phyloP scores from a whole-genome alignment of 257 asterid genomes.

The Ocimum tenuiflorum region DNA sequence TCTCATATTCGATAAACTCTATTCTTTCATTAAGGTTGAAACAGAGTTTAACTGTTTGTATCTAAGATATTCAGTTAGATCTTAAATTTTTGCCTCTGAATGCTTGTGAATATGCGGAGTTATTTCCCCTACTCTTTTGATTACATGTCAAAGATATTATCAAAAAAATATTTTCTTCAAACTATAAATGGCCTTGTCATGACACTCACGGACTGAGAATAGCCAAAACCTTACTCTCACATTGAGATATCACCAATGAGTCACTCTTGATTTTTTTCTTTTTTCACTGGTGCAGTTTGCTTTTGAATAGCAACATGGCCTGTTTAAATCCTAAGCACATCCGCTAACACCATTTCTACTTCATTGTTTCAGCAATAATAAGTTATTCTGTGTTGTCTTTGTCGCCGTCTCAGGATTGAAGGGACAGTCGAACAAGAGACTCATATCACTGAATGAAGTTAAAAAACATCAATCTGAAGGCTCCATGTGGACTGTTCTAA shows the following conservation, averaged over 20 bases:
- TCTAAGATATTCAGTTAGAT: background rate
- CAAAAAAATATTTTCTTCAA: background rate
- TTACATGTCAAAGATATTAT: background rate
- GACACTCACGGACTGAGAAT: background rate
- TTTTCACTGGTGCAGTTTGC: background rate
- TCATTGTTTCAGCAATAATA: background rate
- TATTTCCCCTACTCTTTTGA: background rate
- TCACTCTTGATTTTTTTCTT: background rate
- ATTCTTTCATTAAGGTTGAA: background rate
- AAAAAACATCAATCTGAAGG: slow-evolving; percentile 70
- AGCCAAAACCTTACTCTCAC: background rate
- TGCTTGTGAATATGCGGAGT: background rate
- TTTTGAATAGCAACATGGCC: background rate
- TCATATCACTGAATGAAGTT: slow-evolving; percentile 68
- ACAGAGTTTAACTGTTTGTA: background rate
- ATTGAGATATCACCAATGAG: background rate
- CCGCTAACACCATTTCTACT: background rate
- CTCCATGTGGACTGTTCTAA: slow-evolving; percentile 95
- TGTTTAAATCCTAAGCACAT: background rate
- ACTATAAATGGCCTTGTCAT: background rate
- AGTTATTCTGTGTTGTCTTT: background rate
- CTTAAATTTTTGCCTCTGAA: background rate
- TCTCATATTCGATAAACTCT: background rate
- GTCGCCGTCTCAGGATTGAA: slow-evolving; percentile 52
- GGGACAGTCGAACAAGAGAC: slow-evolving; percentile 73